Evolutionary conservation across 495 filamentous ascomycete species (phyloP).

Genomic region (Daldinia childiae): DNA sequence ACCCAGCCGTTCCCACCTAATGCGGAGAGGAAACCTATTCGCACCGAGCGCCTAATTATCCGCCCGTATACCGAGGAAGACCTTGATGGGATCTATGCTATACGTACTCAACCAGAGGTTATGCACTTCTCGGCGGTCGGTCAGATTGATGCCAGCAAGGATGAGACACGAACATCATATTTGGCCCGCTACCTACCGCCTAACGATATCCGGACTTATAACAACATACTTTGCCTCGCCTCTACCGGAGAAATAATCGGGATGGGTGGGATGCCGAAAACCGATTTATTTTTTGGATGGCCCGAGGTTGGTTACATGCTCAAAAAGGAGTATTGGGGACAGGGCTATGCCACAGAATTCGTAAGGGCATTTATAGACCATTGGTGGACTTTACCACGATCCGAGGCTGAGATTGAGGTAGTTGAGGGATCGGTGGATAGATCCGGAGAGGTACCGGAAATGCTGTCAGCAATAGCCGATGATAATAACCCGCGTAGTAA

Average conservation of each 20-base stretch:
- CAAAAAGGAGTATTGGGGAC: conserved; percentile 50
- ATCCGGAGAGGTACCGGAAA: conserved; percentile 40
- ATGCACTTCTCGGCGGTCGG: conserved; percentile 58
- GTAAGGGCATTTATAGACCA: conserved; percentile 43
- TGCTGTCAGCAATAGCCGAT: conserved; percentile 45
- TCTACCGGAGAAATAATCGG: conserved; percentile 45
- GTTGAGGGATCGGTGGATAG: conserved; percentile 34
- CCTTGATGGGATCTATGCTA: conserved; percentile 46
- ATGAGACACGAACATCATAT: conserved; percentile 48
- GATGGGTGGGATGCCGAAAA: conserved; percentile 29
- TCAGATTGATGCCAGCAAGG: conserved; percentile 50
- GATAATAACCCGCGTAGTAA: conserved; percentile 43
- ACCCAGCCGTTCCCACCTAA: conserved; percentile 43
- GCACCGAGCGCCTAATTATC: conserved; percentile 57
- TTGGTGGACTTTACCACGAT: conserved; percentile 49
- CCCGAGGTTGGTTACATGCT: conserved; percentile 53
- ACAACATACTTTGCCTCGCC: conserved; percentile 44
- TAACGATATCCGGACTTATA: conserved; percentile 47
- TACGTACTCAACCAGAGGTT: conserved; percentile 61
- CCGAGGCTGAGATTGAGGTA: conserved; percentile 46
- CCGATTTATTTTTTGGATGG: conserved; percentile 31
- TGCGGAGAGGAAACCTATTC: conserved; percentile 42
- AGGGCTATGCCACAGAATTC: conserved; percentile 52
- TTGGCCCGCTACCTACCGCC: conserved; percentile 48
- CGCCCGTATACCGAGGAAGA: conserved; percentile 53